Evolutionary conservation across 306 rosid genomes (phyloP).

Genomic region (Sicyos edulis): DNA sequence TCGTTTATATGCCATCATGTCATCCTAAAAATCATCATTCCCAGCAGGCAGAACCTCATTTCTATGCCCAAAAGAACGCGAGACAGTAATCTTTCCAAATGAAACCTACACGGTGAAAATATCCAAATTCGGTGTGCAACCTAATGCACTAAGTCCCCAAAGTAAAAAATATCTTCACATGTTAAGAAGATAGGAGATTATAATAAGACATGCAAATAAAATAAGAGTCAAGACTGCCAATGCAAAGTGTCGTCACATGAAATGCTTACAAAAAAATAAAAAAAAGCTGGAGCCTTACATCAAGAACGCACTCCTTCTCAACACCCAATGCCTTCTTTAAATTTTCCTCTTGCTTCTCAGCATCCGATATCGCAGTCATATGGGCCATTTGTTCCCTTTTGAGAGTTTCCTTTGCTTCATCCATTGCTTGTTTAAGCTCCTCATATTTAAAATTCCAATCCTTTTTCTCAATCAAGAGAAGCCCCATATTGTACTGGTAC

Average conservation of each 20-base stretch:
- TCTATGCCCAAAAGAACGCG: not conserved
- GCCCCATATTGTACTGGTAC: constrained; percentile 93
- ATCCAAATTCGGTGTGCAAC: not conserved
- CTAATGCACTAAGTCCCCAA: not conserved
- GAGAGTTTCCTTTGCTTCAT: constrained; percentile 57
- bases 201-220: not conserved
- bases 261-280: not conserved
- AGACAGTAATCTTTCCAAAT: not conserved
- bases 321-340: constrained; percentile 87
- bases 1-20: not conserved
- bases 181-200: constrained; percentile 1
- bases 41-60: not conserved
- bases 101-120: not conserved
- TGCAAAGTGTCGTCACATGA: not conserved
- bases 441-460: constrained; percentile 66
- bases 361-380: constrained; percentile 61
- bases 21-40: not conserved
- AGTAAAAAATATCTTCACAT: not conserved
- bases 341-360: constrained; percentile 75
- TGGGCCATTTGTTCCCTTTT: constrained; percentile 66
- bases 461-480: constrained; percentile 91
- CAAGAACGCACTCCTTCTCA: constrained; percentile 87
- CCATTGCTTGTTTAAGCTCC: constrained; percentile 47
- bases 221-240: not conserved
- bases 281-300: constrained; percentile 55